phyloP scores from a whole-genome alignment of 1,284 basidiomycete species.

The Ceratobasidium sp. region DNA sequence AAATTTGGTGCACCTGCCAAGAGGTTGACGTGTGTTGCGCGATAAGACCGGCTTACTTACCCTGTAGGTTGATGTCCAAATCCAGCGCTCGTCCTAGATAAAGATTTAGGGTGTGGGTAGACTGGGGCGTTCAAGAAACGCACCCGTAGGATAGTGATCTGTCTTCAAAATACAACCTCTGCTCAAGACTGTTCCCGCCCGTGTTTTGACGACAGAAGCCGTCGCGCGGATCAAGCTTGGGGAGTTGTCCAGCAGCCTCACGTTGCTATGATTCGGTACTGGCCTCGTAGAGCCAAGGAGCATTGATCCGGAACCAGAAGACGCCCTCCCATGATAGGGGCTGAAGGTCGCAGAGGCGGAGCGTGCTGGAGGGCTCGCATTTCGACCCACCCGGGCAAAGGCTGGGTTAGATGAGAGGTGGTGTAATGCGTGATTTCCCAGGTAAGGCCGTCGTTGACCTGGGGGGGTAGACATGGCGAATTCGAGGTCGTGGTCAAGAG shows the following conservation, averaged over 20 bases:
- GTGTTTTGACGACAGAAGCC: slow-evolving; percentile 79
- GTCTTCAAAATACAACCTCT: slow-evolving; percentile 95
- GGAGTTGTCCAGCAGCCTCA: slow-evolving; percentile 40
- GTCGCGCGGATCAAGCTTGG: slow-evolving; percentile 41
- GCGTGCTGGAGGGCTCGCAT: slow-evolving; percentile 43
- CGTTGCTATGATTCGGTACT: background rate
- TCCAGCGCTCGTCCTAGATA: slow-evolving; percentile 84
- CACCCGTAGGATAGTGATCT: slow-evolving; percentile 89
- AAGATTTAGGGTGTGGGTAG: slow-evolving; percentile 3
- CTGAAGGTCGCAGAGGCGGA: slow-evolving; percentile 7
- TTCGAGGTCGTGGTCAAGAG: slow-evolving; percentile 25
- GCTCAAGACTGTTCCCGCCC: slow-evolving; percentile 88
- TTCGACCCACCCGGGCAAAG: slow-evolving; percentile 27
- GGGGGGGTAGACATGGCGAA: slow-evolving; percentile 40
- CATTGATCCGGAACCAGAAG: slow-evolving; percentile 37
- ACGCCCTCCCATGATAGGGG: slow-evolving; percentile 23
- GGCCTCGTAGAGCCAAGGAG: slow-evolving; percentile 15
- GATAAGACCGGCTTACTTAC: background rate
- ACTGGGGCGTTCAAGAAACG: slow-evolving; percentile 46
- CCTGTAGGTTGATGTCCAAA: slow-evolving; percentile 88
- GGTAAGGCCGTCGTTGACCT: slow-evolving; percentile 41
- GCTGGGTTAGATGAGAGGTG: slow-evolving; percentile 42
- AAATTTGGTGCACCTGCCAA: slow-evolving; percentile 92
- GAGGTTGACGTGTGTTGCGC: background rate
- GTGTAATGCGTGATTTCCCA: slow-evolving; percentile 18